Conservation (phyloP, 495 filamentous ascomycete genomes). For the Aspergillus nidulans region DNA sequence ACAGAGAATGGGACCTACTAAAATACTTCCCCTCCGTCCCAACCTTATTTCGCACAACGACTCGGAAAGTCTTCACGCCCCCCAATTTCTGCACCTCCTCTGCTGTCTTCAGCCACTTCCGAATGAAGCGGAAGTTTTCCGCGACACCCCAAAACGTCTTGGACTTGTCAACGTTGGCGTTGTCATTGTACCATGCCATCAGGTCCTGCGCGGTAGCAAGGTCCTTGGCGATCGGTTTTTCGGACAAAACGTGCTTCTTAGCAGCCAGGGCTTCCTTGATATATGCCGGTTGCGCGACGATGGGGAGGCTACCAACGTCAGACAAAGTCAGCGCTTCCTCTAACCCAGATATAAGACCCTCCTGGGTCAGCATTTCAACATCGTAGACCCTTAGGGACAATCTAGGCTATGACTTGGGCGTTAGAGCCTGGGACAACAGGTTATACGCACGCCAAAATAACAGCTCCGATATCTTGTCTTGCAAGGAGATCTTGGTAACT, state of each 20-base stretch:
- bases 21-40: slow-evolving; percentile 54
- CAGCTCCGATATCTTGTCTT: slow-evolving; percentile 60
- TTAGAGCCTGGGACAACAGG: not conserved
- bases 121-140: slow-evolving; percentile 71
- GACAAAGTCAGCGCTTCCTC: too few relatives aligned
- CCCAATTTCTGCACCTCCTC: slow-evolving; percentile 59
- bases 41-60: slow-evolving; percentile 52
- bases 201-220: slow-evolving; percentile 57
- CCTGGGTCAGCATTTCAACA: too few relatives aligned
- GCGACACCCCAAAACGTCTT: slow-evolving; percentile 61
- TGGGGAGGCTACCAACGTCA: slow-evolving; percentile 29
- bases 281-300: slow-evolving; percentile 35
- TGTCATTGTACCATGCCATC: slow-evolving; percentile 56
- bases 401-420: not conserved
- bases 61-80: slow-evolving; percentile 58
- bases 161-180: slow-evolving; percentile 39
- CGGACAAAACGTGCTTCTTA: slow-evolving; percentile 77
- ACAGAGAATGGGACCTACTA: slow-evolving; percentile 30
- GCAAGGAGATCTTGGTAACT: slow-evolving; percentile 57
- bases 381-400: not conserved
- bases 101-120: slow-evolving; percentile 51
- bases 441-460: slow-evolving; percentile 59
- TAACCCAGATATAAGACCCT: too few relatives aligned
- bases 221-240: slow-evolving; percentile 76
- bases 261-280: slow-evolving; percentile 51